phyloP scores from a whole-genome alignment of 2,329 filamentous ascomycete species.

The Colletotrichum noveboracense region DNA sequence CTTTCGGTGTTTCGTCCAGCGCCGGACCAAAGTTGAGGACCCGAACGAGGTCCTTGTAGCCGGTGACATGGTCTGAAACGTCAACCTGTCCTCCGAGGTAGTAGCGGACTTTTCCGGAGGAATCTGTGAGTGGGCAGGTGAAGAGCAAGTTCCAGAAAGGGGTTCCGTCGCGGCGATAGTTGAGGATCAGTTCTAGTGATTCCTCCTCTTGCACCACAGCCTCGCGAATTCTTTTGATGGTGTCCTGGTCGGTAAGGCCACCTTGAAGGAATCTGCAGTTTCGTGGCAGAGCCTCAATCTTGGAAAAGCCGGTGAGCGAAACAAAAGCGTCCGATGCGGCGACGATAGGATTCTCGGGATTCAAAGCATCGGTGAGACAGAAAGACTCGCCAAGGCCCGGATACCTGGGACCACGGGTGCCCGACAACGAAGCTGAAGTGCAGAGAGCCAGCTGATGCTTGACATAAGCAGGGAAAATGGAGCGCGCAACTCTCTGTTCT shows the following conservation, averaged over 20 bases:
- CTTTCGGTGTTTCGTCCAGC: conserved; percentile 5
- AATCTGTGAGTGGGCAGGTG: conserved; percentile 55
- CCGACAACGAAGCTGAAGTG: conserved; percentile 48
- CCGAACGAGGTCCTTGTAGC: conserved; percentile 54
- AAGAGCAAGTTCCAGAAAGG: conserved; percentile 65
- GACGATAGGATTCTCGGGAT: conserved; percentile 54
- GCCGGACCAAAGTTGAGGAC: conserved; percentile 45
- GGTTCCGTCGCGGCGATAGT: conserved; percentile 54
- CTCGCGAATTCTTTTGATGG: conserved; percentile 45
- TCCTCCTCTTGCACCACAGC: conserved; percentile 48
- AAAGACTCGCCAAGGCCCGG: conserved; percentile 64
- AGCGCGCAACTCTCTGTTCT: conserved; percentile 46
- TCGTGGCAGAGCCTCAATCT: conserved; percentile 51
- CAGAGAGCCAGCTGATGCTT: conserved; percentile 54
- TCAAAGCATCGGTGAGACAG: conserved; percentile 57
- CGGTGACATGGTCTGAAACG: conserved; percentile 58
- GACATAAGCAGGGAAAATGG: conserved; percentile 59
- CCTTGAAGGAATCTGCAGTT: conserved; percentile 58
- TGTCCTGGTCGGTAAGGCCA: conserved; percentile 45
- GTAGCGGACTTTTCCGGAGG: conserved; percentile 51
- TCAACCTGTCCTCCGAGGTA: conserved; percentile 64
- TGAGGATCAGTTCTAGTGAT: conserved; percentile 54
- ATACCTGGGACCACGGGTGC: conserved; percentile 42
- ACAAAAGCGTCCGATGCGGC: conserved; percentile 58
- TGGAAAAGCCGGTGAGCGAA: conserved; percentile 53